Conservation (phyloP, 169 alveolate genomes). For the Babesia ovata region DNA sequence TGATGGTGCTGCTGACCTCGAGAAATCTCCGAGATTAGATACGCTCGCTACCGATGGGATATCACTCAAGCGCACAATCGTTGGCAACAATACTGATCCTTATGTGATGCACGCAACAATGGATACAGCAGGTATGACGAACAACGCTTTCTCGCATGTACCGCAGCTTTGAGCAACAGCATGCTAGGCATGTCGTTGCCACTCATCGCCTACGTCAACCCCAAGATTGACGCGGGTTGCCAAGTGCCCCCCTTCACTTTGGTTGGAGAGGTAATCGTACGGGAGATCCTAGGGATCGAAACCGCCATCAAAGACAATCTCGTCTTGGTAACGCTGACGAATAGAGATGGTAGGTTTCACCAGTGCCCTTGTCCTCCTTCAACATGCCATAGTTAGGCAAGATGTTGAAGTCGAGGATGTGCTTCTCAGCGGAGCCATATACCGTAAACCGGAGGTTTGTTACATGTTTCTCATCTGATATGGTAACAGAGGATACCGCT, state of each 20-base stretch:
- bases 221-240: neutral
- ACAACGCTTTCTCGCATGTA: neutral
- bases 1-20: neutral
- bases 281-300: conserved; percentile 14
- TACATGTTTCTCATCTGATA: neutral
- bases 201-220: conserved; percentile 19
- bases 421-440: conserved; percentile 10
- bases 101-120: conserved; percentile 5
- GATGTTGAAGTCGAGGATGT: conserved; percentile 37
- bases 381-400: conserved; percentile 1
- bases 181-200: conserved; percentile 24
- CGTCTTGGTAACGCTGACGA: conserved; percentile 25
- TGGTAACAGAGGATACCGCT: conserved; percentile 15
- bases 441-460: conserved; percentile 3
- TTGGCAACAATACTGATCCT: neutral
- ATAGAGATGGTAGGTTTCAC: conserved; percentile 24
- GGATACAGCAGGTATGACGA: conserved; percentile 2
- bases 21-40: neutral
- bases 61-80: neutral
- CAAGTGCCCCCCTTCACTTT: conserved; percentile 1
- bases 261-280: conserved; percentile 30
- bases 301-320: conserved; percentile 12
- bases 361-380: neutral
- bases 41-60: neutral
- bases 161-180: neutral